Evolutionary conservation across 2,329 filamentous ascomycete genomes (phyloP), one percentile per base, ranked within the genome.

Genomic region (Aspergillaceae sp.): DNA sequence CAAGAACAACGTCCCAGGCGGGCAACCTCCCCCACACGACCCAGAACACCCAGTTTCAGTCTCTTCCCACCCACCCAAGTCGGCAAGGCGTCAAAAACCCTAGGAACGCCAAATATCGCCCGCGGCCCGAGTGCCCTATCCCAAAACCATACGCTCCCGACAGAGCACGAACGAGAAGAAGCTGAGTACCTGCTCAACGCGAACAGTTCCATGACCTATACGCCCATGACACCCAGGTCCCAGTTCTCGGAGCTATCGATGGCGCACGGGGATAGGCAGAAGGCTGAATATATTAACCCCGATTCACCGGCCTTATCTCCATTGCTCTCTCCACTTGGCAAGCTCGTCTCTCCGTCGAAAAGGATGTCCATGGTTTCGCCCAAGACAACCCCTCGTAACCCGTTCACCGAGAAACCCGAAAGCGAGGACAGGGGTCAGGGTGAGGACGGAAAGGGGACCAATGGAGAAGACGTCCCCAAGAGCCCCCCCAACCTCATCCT

Each of bases 31-130:
- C 64, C 67, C 29, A 61, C 56, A 32, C 56, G 53, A 41, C 56
- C 63, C 5, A 62, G 56, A 42, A 62, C 65, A 29, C 60, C 66
- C 4, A 62, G 56, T 35, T 71, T 71, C 46, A 62, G 59, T 4
- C 48, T 70, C 5, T 71, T 71, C 40, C 68, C 69, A 2, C 41
- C 60, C 8, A 59, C 61, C 2, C 60, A 61, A 26, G 50, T 58
- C 2, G 54, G 49, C n/a, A 66, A 66, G 33, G 56, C 57, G 2
- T 55, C 61, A 4, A 59, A 63, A 28, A 40, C 55, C n/a, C 50
- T 59, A 26, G 62, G 56, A n/a, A 58, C 52, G 5, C 61, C 62
- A 11, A 63, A 59, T 42, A 48, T 63, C n/a, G 60, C 62, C 4
- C 58, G 53, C 8, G 53, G 53, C 1, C 56, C 57, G 7, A 58